A percentile compares a stretch with the other conserved stretches of the same genome.
Conservation (phyloP, 2,329 filamentous ascomycete genomes). For the Grosmannia huntii region DNA sequence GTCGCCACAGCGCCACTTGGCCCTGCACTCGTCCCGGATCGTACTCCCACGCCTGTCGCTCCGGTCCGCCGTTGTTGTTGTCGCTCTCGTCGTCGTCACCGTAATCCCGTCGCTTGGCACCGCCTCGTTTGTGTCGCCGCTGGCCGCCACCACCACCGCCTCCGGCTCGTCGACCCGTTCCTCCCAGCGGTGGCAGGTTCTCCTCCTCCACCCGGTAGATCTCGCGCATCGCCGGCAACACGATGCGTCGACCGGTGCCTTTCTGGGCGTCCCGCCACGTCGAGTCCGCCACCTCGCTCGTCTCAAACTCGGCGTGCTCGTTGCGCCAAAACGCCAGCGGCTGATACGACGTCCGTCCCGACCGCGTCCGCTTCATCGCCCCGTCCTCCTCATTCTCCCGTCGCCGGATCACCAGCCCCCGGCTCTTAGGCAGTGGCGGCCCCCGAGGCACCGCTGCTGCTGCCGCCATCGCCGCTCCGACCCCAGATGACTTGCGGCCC, state of each 20-base stretch:
- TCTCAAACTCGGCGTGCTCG: constrained; percentile 61
- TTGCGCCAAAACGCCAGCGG: constrained; percentile 81
- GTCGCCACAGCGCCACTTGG: constrained; percentile 51
- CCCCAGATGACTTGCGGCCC: constrained; percentile 27
- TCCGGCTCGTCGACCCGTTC: constrained; percentile 6
- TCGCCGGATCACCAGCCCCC: constrained; percentile 40
- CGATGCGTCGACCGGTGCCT: constrained; percentile 28
- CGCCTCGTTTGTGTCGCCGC: background rate
- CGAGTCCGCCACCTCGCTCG: constrained; percentile 38
- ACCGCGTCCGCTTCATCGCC: constrained; percentile 50
- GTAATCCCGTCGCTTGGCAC: background rate
- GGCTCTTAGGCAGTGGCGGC: constrained; percentile 41
- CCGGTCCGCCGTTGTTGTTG: constrained; percentile 28
- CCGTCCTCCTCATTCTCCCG: constrained; percentile 28
- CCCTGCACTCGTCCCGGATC: constrained; percentile 52
- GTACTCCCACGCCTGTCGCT: constrained; percentile 58
- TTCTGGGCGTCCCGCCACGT: constrained; percentile 19
- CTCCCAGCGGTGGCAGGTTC: constrained; percentile 24
- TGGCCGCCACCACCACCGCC: constrained; percentile 14
- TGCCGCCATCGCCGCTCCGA: constrained; percentile 31
- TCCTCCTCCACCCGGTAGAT: constrained; percentile 62
- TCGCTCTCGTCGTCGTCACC: constrained; percentile 18
- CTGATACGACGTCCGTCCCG: constrained; percentile 63
- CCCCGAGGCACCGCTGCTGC: constrained; percentile 35
- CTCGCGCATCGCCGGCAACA: constrained; percentile 61